Evolutionary conservation across 176 grass and related monocot genomes (phyloP), one percentile per base, ranked within the genome.

Genomic region (Olyra latifolia): DNA sequence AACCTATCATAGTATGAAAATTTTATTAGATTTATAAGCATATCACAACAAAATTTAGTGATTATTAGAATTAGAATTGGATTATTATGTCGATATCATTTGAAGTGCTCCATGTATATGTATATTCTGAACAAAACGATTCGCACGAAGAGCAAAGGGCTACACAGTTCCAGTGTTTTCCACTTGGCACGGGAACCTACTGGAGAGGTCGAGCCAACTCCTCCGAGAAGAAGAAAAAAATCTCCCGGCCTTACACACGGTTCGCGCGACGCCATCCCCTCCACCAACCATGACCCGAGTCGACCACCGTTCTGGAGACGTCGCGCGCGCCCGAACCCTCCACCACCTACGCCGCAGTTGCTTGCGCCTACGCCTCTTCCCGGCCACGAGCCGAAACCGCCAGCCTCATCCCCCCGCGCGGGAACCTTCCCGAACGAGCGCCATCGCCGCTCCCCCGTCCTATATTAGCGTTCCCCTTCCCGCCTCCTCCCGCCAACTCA

Each of bases 311-410:
- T 90, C 88, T 78, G 23, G 84, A 84, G 28, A 71, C 0, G 10
- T 90, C 88, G 53, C 56, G 80, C 11, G 38, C 61, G 46, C 74
- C 54, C 45, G 84, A 90, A 90, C 17, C 59, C 79, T 83, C 83
- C 79, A 74, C 74, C 71, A 50, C 8, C 45, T 83, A 23, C 15
- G 10, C 17, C 3, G 30, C 8, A 62, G 5, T 38, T 39, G 1
- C 0, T 0, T 24, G 1, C 6, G 49, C 30, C 4, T 25, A 5
- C 12, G 16, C 32, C 5, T 35, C 25, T 22, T 0, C 43, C 19
- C 19, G 0, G 8, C 24, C 1, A 6, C 49, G 28, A 79, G 14
- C 49, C 47, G 47, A 56, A 78, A 38, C 46, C 60, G 23, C 82
- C 68, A 84, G 70, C 53, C 59, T 87, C 61, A 60, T 62, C 61